A percentile compares a stretch with the other conserved stretches of the same genome.
Evolutionary conservation across 257 asterid species (phyloP).

Genomic region (Jacaranda copaia): DNA sequence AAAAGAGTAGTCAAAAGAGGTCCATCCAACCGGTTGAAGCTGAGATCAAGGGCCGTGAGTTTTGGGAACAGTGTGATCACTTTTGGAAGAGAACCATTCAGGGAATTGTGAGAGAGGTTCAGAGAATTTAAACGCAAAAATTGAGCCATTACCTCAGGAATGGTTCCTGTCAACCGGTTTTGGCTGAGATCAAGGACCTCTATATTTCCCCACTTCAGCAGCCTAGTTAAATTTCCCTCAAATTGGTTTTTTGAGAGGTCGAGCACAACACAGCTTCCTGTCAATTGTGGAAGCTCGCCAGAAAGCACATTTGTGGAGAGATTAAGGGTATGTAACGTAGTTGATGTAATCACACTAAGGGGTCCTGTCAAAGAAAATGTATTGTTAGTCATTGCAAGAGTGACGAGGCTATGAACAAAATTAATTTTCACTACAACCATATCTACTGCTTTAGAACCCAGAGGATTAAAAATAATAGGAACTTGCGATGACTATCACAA

Average conservation of each 20-base stretch:
- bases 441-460: not conserved
- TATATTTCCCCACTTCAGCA: slow-evolving; percentile 80
- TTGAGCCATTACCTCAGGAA: slow-evolving; percentile 69
- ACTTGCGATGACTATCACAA: not conserved
- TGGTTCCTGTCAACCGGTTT: slow-evolving; percentile 60
- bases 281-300: slow-evolving; percentile 70
- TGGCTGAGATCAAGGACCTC: slow-evolving; percentile 75
- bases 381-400: not conserved
- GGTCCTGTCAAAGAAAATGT: slow-evolving; percentile 49
- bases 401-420: not conserved
- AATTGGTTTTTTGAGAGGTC: slow-evolving; percentile 82
- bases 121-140: slow-evolving; percentile 66
- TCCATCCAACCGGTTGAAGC: slow-evolving; percentile 82
- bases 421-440: not conserved
- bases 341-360: slow-evolving; percentile 67
- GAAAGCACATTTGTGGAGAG: slow-evolving; percentile 69
- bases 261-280: slow-evolving; percentile 62
- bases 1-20: slow-evolving; percentile 67
- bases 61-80: slow-evolving; percentile 70
- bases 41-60: slow-evolving; percentile 74
- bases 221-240: slow-evolving; percentile 69
- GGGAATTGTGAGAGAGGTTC: slow-evolving; percentile 62
- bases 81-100: slow-evolving; percentile 72
- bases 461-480: not conserved
- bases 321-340: slow-evolving; percentile 58